Evolutionary conservation across 441 rosid species (phyloP).

Genomic region (Dalechampia spathulata): DNA sequence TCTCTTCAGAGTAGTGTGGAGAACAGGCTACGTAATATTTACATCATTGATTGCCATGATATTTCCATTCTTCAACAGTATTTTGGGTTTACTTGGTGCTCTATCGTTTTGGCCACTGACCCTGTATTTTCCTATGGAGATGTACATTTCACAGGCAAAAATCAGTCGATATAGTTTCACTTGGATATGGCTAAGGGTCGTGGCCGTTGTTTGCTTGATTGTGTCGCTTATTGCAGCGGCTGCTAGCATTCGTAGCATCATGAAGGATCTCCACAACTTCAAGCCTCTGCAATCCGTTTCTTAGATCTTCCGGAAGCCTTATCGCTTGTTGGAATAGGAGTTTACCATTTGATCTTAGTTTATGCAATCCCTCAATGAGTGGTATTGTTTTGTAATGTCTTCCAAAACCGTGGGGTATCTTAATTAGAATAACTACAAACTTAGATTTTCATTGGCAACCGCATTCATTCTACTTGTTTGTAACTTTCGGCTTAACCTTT

Average conservation of each 20-base stretch:
- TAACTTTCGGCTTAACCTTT: too few relatives aligned
- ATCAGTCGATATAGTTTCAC: constrained; percentile 26
- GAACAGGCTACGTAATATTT: constrained; percentile 39
- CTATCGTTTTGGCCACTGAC: constrained; percentile 53
- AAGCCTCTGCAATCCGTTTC: constrained; percentile 39
- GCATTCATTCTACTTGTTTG: too few relatives aligned
- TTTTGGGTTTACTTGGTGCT: constrained; percentile 54
- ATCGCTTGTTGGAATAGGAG: background rate
- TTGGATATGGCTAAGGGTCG: constrained; percentile 35
- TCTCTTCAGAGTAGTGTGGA: constrained; percentile 50
- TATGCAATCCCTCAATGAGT: too few relatives aligned
- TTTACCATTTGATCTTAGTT: too few relatives aligned
- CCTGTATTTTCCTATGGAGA: constrained; percentile 47
- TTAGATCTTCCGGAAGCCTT: background rate
- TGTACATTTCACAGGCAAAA: constrained; percentile 36
- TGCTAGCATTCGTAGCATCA: constrained; percentile 42
- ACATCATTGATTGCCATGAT: constrained; percentile 44
- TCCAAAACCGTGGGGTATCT: too few relatives aligned
- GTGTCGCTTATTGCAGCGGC: constrained; percentile 29
- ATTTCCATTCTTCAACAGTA: constrained; percentile 60
- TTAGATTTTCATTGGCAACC: too few relatives aligned
- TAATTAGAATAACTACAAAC: too few relatives aligned
- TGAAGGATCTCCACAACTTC: constrained; percentile 21
- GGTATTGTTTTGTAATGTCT: too few relatives aligned
- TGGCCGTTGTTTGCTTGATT: constrained; percentile 33